Evolutionary conservation across 495 filamentous ascomycete species (phyloP).

Genomic region (Penicillium soppii): DNA sequence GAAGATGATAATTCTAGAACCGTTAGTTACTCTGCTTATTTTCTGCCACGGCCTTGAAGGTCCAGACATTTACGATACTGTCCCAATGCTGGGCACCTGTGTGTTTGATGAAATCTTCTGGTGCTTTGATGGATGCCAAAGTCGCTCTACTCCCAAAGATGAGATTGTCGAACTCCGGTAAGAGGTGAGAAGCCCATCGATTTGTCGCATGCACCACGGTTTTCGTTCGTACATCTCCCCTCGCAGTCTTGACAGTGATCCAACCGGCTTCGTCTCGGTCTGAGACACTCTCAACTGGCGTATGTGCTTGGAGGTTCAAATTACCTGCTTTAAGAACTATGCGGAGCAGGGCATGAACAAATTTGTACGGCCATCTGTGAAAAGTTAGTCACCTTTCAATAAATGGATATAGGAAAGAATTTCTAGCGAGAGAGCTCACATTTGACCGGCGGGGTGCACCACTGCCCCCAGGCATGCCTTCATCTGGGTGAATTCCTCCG

Average conservation of each 20-base stretch:
- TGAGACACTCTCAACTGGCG: background rate
- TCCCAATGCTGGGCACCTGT: conserved; percentile 1
- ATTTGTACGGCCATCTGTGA: background rate
- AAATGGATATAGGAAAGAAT: background rate
- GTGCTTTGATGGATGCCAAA: background rate
- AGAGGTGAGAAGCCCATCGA: background rate
- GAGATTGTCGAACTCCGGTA: background rate
- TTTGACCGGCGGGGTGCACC: background rate
- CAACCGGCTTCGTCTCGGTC: background rate
- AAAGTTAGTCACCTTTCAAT: background rate
- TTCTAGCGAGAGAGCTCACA: background rate
- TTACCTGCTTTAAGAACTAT: background rate
- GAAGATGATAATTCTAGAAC: background rate
- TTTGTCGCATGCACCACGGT: background rate
- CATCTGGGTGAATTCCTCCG: background rate
- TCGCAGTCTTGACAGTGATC: background rate
- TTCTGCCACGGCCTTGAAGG: background rate
- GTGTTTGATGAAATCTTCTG: background rate
- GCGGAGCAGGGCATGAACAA: conserved; percentile 1
- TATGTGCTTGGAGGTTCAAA: background rate
- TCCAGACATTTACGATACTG: background rate
- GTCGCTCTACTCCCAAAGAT: background rate
- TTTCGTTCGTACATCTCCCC: background rate
- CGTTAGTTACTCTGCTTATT: background rate
- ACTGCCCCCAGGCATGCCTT: background rate